Conservation (phyloP, 2,329 filamentous ascomycete genomes). For the Metarhizium anisopliae region DNA sequence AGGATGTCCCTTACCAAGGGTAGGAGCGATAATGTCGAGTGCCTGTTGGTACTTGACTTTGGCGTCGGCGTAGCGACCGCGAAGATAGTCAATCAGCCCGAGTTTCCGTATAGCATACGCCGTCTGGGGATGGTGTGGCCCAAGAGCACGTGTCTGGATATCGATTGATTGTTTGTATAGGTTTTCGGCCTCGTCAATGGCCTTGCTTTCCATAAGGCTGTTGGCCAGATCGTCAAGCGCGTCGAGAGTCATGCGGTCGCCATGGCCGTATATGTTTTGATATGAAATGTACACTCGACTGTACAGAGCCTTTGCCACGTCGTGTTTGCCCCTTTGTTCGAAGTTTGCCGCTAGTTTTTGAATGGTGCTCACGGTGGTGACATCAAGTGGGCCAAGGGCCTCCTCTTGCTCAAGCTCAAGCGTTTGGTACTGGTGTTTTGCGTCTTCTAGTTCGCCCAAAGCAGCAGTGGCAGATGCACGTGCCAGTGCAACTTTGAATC, state of each 20-base stretch:
- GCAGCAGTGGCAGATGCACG: conserved; percentile 14
- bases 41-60: conserved; percentile 13
- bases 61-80: conserved; percentile 13
- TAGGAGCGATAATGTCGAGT: conserved; percentile 12
- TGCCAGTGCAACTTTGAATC: conserved; percentile 15
- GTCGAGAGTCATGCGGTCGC: conserved; percentile 17
- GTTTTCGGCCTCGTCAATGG: conserved; percentile 18
- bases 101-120: conserved; percentile 16
- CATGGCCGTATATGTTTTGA: conserved; percentile 16
- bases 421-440: conserved; percentile 13
- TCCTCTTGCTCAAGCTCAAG: conserved; percentile 15
- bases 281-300: conserved; percentile 17
- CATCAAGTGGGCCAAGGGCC: conserved; percentile 13
- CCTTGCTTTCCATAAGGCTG: conserved; percentile 13
- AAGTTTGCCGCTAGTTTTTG: conserved; percentile 16
- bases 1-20: conserved; percentile 15
- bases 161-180: conserved; percentile 17
- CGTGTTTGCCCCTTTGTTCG: conserved; percentile 13
- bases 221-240: conserved; percentile 18
- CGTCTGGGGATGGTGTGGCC: conserved; percentile 14
- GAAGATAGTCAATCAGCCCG: conserved; percentile 17
- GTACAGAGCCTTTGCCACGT: conserved; percentile 16
- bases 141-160: conserved; percentile 13
- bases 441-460: conserved; percentile 11
- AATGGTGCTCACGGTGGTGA: conserved; percentile 15